These are phyloP conservation scores for Yamagishiella unicocca DNA, from an alignment of 139 green algal species.

Conservation along the genomic window DNA sequence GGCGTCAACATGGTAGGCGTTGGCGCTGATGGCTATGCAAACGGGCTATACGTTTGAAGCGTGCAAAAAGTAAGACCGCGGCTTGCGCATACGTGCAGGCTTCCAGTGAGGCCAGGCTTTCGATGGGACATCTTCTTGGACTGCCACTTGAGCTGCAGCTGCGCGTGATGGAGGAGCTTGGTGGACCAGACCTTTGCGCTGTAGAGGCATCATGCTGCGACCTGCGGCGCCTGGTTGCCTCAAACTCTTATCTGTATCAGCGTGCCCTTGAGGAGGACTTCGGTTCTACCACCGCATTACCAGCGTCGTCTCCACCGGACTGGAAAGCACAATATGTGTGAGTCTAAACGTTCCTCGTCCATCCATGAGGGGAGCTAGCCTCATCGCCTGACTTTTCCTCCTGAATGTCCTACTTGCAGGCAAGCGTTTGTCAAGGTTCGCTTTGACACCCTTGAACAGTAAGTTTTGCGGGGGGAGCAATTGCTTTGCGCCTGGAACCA, in stretches of 20 bases:
- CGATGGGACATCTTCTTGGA: neutral
- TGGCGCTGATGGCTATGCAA: too few relatives aligned
- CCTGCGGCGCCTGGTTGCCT: neutral
- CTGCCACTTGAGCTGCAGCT: slow-evolving; percentile 26
- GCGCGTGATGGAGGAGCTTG: neutral
- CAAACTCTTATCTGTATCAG: neutral
- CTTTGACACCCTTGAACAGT: slow-evolving; percentile 16
- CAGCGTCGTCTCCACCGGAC: neutral
- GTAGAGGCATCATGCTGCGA: neutral
- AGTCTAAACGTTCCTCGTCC: neutral
- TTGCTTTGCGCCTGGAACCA: too few relatives aligned
- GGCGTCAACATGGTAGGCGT: neutral
- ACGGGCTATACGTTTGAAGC: too few relatives aligned
- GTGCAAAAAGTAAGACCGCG: neutral
- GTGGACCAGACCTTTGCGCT: neutral
- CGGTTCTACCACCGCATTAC: neutral
- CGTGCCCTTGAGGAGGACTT: neutral
- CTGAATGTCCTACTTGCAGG: neutral
- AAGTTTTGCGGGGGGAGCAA: neutral
- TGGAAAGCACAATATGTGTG: slow-evolving; percentile 34
- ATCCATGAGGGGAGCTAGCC: neutral
- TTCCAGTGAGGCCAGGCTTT: neutral
- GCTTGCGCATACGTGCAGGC: neutral
- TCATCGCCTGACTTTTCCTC: neutral
- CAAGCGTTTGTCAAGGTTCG: neutral